A percentile compares a stretch with the other conserved stretches of the same genome.
Conservation (phyloP, 2,329 filamentous ascomycete genomes). For the Colletotrichum gloeosporioides region DNA sequence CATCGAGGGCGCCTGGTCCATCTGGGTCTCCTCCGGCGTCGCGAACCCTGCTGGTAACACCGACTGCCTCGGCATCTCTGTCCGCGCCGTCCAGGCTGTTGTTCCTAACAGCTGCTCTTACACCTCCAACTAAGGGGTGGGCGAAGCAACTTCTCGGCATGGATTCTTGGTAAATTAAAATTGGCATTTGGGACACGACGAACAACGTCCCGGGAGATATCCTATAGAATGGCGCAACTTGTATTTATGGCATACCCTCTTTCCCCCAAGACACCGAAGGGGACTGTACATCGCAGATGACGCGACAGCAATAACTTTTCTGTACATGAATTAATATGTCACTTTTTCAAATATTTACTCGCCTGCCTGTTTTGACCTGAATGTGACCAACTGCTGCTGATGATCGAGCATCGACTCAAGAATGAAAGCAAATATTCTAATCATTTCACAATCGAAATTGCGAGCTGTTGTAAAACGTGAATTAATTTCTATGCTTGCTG, state of each 20-base stretch:
- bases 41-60: constrained; percentile 39
- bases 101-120: constrained; percentile 44
- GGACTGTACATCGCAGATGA: neutral
- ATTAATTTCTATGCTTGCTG: neutral
- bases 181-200: neutral
- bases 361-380: neutral
- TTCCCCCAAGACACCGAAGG: neutral
- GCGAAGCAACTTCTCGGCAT: neutral
- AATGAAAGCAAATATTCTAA: neutral
- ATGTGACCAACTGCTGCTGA: neutral
- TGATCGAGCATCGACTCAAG: rapidly evolving
- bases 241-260: neutral
- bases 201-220: neutral
- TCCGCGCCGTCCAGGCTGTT: constrained; percentile 31
- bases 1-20: constrained; percentile 45
- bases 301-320: neutral
- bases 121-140: constrained; percentile 18
- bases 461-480: neutral
- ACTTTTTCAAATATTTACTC: neutral
- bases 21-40: constrained; percentile 40
- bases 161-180: neutral
- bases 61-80: constrained; percentile 40
- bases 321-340: neutral
- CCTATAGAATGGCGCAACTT: constrained; percentile 1
- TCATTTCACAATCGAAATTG: too few relatives aligned